phyloP scores from a whole-genome alignment of 495 filamentous ascomycete species.

The Daldinia childiae region DNA sequence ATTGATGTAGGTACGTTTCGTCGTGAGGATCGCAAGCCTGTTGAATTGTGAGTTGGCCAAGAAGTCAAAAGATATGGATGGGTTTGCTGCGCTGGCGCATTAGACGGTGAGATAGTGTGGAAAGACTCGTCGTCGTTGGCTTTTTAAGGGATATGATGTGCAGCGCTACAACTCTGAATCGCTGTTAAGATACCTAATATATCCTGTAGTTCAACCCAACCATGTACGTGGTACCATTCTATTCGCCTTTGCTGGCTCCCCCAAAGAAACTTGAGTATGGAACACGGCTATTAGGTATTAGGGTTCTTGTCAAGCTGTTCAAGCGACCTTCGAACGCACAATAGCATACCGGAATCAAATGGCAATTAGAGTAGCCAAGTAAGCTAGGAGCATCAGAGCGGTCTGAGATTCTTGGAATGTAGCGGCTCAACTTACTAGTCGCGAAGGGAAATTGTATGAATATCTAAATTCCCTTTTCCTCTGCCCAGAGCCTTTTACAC shows the following conservation, averaged over 20 bases:
- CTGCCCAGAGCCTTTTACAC: not conserved
- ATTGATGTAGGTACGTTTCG: not conserved
- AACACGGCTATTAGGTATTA: not conserved
- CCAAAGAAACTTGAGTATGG: not conserved
- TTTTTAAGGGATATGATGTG: not conserved
- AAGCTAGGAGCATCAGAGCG: not conserved
- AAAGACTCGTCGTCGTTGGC: not conserved
- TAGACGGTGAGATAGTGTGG: not conserved
- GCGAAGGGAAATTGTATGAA: not conserved
- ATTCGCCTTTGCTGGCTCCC: not conserved
- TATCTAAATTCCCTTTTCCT: not conserved
- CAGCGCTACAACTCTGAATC: not conserved
- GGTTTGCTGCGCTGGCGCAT: not conserved
- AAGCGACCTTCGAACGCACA: not conserved
- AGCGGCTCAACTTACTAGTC: not conserved
- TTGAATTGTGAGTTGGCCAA: not conserved
- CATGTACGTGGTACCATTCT: not conserved
- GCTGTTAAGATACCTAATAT: not conserved
- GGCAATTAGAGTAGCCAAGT: not conserved
- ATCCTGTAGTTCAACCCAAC: conserved; percentile 1
- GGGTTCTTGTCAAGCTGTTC: not conserved
- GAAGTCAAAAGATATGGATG: not conserved
- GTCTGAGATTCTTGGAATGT: not conserved
- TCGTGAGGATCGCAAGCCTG: not conserved
- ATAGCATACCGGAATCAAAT: not conserved